These are phyloP conservation scores for Pseudocercospora crystallina DNA, from an alignment of 2,329 filamentous ascomycete genomes.

Conservation along the genomic window DNA sequence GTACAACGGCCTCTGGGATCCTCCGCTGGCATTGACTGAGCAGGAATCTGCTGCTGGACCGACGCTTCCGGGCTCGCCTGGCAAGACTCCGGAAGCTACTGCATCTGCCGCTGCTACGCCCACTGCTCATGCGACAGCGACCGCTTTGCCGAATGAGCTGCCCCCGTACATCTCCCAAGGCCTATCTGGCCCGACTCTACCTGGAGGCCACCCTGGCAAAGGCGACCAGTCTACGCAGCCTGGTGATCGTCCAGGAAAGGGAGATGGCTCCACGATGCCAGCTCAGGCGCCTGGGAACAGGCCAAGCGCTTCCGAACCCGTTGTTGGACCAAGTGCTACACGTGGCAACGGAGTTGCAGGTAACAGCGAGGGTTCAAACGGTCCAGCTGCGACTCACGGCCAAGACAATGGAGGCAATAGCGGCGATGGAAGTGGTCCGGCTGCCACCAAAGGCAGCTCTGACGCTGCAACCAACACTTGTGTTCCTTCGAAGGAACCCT, in stretches of 20 bases:
- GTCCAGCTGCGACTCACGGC: too few relatives aligned
- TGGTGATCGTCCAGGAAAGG: too few relatives aligned
- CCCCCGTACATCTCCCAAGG: neutral
- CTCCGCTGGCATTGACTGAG: constrained; percentile 26
- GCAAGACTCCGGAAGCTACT: constrained; percentile 1
- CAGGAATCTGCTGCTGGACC: constrained; percentile 14
- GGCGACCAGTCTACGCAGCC: too few relatives aligned
- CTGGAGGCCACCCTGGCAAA: neutral
- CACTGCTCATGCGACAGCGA: constrained; percentile 19
- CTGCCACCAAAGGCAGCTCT: neutral
- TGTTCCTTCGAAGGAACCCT: constrained; percentile 18
- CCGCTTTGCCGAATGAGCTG: constrained; percentile 15
- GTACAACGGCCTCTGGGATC: constrained; percentile 34
- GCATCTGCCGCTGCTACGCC: constrained; percentile 14
- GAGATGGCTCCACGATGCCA: too few relatives aligned
- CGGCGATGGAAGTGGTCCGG: neutral
- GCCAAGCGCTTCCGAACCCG: too few relatives aligned
- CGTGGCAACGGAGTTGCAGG: too few relatives aligned
- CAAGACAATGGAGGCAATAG: neutral
- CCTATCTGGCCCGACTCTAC: neutral
- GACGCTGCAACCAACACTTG: neutral
- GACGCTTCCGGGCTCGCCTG: constrained; percentile 13
- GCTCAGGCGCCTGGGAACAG: too few relatives aligned
- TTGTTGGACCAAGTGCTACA: too few relatives aligned
- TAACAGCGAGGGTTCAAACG: too few relatives aligned